A percentile compares a stretch with the other conserved stretches of the same genome.
phyloP scores from a whole-genome alignment of 148 eudicot genomes.

The Silene conica region DNA sequence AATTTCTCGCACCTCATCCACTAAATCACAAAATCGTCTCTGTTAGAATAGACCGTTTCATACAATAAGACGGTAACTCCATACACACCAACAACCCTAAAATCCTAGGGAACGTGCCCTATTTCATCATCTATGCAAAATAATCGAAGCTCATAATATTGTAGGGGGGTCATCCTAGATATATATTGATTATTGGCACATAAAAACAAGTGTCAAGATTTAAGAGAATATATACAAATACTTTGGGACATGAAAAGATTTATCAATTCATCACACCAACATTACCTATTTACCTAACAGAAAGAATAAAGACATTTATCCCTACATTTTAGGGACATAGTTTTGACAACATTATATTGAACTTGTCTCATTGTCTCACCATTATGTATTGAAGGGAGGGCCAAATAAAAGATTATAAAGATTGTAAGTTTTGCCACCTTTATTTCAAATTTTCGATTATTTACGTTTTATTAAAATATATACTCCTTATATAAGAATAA shows the following conservation, averaged over 20 bases:
- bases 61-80: no score
- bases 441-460: no score
- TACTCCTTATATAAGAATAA: no score
- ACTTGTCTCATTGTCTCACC: neutral
- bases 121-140: neutral
- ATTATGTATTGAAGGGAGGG: neutral
- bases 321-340: neutral
- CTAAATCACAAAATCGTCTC: no score
- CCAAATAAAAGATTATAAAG: no score
- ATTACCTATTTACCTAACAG: neutral
- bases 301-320: neutral
- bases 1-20: no score
- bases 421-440: no score
- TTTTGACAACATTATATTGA: neutral
- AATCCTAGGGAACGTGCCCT: neutral
- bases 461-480: no score
- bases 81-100: no score
- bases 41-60: no score
- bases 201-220: constrained; percentile 1
- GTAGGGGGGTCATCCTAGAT: constrained; percentile 5
- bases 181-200: neutral
- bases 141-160: neutral
- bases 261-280: neutral
- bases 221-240: neutral
- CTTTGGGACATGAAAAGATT: neutral